Evolutionary conservation across 768 basidiomycete genomes (phyloP).

Genomic region (Amanita rubescens): DNA sequence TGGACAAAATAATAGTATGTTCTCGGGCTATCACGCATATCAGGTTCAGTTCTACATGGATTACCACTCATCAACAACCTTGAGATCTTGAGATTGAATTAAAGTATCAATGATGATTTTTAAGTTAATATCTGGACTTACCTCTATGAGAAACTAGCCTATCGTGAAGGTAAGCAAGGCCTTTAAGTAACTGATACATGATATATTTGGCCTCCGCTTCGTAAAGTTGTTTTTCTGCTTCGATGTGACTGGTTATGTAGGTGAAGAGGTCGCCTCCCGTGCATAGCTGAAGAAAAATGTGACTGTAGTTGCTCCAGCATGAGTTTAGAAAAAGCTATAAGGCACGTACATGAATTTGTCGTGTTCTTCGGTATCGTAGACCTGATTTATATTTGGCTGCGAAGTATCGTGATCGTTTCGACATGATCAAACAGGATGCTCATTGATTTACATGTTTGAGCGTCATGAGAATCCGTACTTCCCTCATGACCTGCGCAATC

Average conservation of each 20-base stretch:
- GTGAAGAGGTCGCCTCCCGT: constrained; percentile 87
- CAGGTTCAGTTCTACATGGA: neutral
- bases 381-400: constrained; percentile 77
- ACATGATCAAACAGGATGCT: neutral
- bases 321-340: neutral
- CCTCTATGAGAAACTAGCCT: constrained; percentile 75
- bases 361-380: constrained; percentile 61
- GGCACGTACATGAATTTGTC: constrained; percentile 47
- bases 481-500: constrained; percentile 61
- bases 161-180: constrained; percentile 63
- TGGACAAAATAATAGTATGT: constrained; percentile 70
- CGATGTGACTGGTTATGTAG: constrained; percentile 60
- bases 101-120: neutral
- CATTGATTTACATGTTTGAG: constrained; percentile 55
- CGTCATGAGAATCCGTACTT: constrained; percentile 65
- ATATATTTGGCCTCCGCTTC: constrained; percentile 83
- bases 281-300: constrained; percentile 81
- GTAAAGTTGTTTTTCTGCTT: constrained; percentile 43
- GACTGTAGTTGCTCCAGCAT: constrained; percentile 29
- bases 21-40: constrained; percentile 57
- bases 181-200: constrained; percentile 72
- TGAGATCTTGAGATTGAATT: constrained; percentile 41
- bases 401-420: neutral
- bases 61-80: constrained; percentile 44
- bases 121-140: constrained; percentile 20